Percentiles rank a stretch among this genome's conserved stretches.
Evolutionary conservation across 306 rosid species (phyloP).

Genomic region (Gleditsia sinensis): DNA sequence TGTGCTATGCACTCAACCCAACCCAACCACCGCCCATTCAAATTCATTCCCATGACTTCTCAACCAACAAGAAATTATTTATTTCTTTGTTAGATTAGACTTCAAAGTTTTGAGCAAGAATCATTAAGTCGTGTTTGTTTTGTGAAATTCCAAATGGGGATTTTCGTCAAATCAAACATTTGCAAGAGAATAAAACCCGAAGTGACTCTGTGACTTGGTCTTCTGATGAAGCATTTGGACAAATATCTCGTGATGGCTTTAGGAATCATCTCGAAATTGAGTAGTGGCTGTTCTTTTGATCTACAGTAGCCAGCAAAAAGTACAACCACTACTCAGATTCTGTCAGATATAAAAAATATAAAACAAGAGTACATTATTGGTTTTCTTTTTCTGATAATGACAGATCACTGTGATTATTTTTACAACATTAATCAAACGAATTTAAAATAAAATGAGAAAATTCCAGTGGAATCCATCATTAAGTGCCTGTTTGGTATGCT

Average conservation of each 20-base stretch:
- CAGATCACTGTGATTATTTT: not conserved
- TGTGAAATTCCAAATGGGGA: not conserved
- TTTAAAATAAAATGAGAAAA: too few relatives aligned
- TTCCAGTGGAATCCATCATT: too few relatives aligned
- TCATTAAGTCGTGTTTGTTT: too few relatives aligned
- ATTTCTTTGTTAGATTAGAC: too few relatives aligned
- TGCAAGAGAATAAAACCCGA: not conserved
- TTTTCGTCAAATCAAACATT: not conserved
- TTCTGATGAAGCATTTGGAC: not conserved
- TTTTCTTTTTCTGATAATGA: not conserved
- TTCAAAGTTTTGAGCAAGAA: not conserved
- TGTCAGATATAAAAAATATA: too few relatives aligned
- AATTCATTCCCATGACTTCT: not conserved
- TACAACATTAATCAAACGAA: too few relatives aligned
- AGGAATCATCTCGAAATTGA: not conserved
- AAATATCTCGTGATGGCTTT: not conserved
- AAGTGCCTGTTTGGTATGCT: too few relatives aligned
- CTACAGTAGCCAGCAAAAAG: not conserved
- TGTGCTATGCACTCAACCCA: conserved; percentile 47
- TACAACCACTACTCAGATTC: not conserved
- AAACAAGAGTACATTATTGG: not conserved
- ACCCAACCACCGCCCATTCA: conserved; percentile 34
- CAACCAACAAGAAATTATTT: not conserved
- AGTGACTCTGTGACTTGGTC: not conserved
- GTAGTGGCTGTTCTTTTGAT: not conserved